Evolutionary conservation across 2,329 filamentous ascomycete species (phyloP), one percentile per base, ranked within the genome.

Genomic region (Paecilomyces formosus): DNA sequence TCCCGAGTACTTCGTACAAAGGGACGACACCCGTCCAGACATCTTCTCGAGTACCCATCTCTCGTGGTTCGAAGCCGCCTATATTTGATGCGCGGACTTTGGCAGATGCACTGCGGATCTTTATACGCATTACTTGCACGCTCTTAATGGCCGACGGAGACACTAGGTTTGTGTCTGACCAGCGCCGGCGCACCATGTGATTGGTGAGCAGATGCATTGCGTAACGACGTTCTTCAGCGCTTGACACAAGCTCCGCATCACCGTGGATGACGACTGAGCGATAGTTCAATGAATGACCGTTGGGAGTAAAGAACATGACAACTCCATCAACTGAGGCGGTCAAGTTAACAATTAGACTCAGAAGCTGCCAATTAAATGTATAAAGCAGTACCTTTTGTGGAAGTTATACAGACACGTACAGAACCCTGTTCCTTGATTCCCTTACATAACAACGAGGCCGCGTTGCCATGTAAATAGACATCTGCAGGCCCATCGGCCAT

Each of bases 381-480:
- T 15, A 18, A 8, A 18, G 7, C 7, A 9, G 39, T 33, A 55
- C 57, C 57, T 39, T 39, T 39, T 21, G 57, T 58, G n/a, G 57
- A 58, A 30, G 53, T 55, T 5, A 58, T 53, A 31, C 57, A 58
- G 28, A 58, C 57, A 13, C 53, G 30, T n/a, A 58, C 66, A 67
- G 39, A 65, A 60, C 21, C 64, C 61, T 56, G 62, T 60, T 55
- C 63, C 58, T 54, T 64, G 57, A 54, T 65, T 58, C 22, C 61
- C 60, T 33, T 62, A 61, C 56, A 68, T 61, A 33, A 59, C 58
- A 61, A 66, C 61, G 62, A 64, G 63, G 53, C 68, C 62, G 74
- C 77, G 79, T 62, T 81, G 78, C 21, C 76, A 73, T 56, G 58
- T 54, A 60, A 11, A 54, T 60, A 60, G 21, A 56, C 53, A n/a